Evolutionary conservation across 345 rosid species (phyloP), one percentile per base, ranked within the genome.

Genomic region (Corchorus capsularis): DNA sequence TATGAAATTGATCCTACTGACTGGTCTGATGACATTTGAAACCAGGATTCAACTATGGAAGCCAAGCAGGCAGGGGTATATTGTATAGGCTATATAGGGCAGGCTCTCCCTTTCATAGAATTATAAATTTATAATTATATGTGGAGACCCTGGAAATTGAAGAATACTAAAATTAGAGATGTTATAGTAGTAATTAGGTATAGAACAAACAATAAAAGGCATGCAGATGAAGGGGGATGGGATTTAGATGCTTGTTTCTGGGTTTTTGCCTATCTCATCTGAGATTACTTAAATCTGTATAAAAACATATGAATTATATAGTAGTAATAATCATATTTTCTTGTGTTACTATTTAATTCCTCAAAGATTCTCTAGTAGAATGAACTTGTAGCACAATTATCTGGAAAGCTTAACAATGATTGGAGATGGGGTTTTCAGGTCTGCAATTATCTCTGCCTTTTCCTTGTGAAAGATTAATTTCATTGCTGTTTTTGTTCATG

Each of bases 11-110:
- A 89, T 57, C 78, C 79, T 35, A 83, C 74, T 71, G 97, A 91
- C 62, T 89, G 94, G 94, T 81, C 91, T 6, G 97, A 94, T 71
- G 94, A 90, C 5, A 56, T 83, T 14, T 94, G 78, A 83, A 34
- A 39, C 49, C 62, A 70, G 14, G 8, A 69, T 39, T 16, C 16
- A 16, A 6, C 15, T 2, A 17, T 15, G 16, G 16, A 53, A 53
- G 20, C 4, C 6, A 50, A 50, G 19, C 17, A 27, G 7, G 37
- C 63, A 27, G 16, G 22, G 43, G 43, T 49, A 14, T 15, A 4
- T 59, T 17, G 19, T 69, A 57, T 50, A 4, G 47, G 5, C 27
- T 27, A 27, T 68, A 7, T 32, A 50, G 59, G 43, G 43, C 16
- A 1, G 45, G 59, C 7, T 49, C 20, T 69, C 43, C 45, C 20